Conservation (phyloP, 2,329 filamentous ascomycete species). For the Neopestalotiopsis clavispora region DNA sequence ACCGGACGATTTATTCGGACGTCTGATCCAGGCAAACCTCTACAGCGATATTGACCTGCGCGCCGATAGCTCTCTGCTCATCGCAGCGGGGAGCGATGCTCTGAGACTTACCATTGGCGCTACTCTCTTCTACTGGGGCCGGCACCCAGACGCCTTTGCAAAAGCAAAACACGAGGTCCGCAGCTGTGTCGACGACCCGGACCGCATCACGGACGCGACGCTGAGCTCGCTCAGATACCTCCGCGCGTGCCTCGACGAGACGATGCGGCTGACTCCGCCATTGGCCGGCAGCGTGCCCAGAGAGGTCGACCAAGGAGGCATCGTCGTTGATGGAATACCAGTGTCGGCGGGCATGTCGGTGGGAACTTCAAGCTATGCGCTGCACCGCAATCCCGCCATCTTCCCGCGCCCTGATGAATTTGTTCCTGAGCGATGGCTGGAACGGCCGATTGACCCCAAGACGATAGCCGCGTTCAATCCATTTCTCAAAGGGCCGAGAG, state of each 20-base stretch:
- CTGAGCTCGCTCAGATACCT: conserved; percentile 7
- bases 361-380: conserved; percentile 1
- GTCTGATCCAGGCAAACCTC: conserved; percentile 8
- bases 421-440: neutral
- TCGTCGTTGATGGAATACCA: conserved; percentile 1
- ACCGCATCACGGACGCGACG: neutral
- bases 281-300: neutral
- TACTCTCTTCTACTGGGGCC: conserved; percentile 11
- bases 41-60: conserved; percentile 18
- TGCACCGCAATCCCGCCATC: conserved; percentile 4
- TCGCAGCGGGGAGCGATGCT: conserved; percentile 16
- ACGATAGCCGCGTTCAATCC: conserved; percentile 11
- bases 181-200: neutral
- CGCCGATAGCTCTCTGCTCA: conserved; percentile 17
- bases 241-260: conserved; percentile 11
- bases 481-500: conserved; percentile 14
- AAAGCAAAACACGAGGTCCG: conserved; percentile 1
- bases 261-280: conserved; percentile 3
- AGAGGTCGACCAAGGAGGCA: conserved; percentile 2
- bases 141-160: neutral
- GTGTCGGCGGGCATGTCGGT: conserved; percentile 4
- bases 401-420: neutral
- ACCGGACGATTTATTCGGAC: conserved; percentile 11
- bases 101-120: conserved; percentile 2
- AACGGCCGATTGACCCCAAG: conserved; percentile 6